phyloP scores from a whole-genome alignment of 768 basidiomycete genomes.

The Amanita brunnescens region DNA sequence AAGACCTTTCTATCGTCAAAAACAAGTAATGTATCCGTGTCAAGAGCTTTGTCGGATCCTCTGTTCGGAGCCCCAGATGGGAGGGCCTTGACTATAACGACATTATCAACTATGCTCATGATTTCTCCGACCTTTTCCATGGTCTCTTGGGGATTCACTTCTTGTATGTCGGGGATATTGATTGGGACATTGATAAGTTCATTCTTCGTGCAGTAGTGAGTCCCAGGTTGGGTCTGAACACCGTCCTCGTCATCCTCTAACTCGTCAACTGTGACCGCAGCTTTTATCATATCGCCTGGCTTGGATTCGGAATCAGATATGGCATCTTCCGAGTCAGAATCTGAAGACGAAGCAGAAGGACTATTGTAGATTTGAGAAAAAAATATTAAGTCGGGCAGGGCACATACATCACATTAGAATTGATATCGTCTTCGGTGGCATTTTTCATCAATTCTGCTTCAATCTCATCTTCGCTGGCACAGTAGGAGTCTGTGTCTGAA shows the following conservation, averaged over 20 bases:
- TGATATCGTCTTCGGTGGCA: constrained; percentile 26
- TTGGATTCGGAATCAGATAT: constrained; percentile 11
- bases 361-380: constrained; percentile 1
- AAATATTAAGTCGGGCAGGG: constrained; percentile 9
- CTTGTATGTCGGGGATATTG: constrained; percentile 50
- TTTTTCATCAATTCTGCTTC: constrained; percentile 45
- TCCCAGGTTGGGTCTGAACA: constrained; percentile 28
- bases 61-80: constrained; percentile 33
- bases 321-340: constrained; percentile 22
- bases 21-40: constrained; percentile 85
- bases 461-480: constrained; percentile 65
- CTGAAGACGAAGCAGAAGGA: constrained; percentile 30
- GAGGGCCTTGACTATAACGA: constrained; percentile 65
- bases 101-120: constrained; percentile 61
- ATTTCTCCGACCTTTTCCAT: constrained; percentile 76
- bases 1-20: constrained; percentile 86
- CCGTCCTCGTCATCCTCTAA: constrained; percentile 51
- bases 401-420: constrained; percentile 17
- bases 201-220: constrained; percentile 59
- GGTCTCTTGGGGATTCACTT: constrained; percentile 53
- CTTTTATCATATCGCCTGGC: constrained; percentile 9
- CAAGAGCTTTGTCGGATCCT: constrained; percentile 59
- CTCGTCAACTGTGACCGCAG: constrained; percentile 20
- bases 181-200: constrained; percentile 56
- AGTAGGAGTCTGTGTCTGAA: constrained; percentile 30